A percentile compares a stretch with the other conserved stretches of the same genome.
These are phyloP conservation scores for Lipomyces mesembrius DNA, from an alignment of 805 yeast species.

Conservation along the genomic window DNA sequence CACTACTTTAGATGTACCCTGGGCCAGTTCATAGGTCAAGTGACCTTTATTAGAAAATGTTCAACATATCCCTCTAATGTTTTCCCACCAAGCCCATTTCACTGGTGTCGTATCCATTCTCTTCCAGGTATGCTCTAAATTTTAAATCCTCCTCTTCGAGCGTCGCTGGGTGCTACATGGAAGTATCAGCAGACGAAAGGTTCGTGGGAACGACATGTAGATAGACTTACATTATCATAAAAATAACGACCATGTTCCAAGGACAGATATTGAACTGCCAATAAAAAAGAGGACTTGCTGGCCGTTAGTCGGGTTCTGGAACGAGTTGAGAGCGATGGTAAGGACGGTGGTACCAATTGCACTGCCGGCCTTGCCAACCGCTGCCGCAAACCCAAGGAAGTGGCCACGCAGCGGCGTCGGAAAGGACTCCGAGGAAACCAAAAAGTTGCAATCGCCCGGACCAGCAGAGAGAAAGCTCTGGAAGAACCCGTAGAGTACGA, in stretches of 20 bases:
- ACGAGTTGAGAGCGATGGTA: not conserved
- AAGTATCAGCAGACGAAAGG: not conserved
- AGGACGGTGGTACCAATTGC: not conserved
- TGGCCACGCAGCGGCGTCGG: not conserved
- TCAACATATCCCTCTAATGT: not conserved
- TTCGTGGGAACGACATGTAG: too few relatives aligned
- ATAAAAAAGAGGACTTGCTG: not conserved
- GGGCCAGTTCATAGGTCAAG: too few relatives aligned
- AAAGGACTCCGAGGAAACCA: not conserved
- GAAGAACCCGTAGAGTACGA: not conserved
- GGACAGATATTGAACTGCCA: not conserved
- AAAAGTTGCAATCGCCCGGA: not conserved
- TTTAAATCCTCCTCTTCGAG: not conserved
- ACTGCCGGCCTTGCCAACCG: not conserved
- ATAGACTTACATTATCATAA: not conserved
- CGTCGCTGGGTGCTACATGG: not conserved
- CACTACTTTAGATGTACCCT: too few relatives aligned
- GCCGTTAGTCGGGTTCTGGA: not conserved
- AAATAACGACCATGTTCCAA: not conserved
- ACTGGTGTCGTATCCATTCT: conserved; percentile 1
- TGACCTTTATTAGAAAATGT: too few relatives aligned
- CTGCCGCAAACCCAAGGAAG: not conserved
- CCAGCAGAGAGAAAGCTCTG: not conserved
- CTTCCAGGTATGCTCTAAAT: not conserved
- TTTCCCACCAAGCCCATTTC: not conserved